Evolutionary conservation across 495 filamentous ascomycete species (phyloP), one percentile per base, ranked within the genome.

Genomic region (Hypoxylon crocopeplum): DNA sequence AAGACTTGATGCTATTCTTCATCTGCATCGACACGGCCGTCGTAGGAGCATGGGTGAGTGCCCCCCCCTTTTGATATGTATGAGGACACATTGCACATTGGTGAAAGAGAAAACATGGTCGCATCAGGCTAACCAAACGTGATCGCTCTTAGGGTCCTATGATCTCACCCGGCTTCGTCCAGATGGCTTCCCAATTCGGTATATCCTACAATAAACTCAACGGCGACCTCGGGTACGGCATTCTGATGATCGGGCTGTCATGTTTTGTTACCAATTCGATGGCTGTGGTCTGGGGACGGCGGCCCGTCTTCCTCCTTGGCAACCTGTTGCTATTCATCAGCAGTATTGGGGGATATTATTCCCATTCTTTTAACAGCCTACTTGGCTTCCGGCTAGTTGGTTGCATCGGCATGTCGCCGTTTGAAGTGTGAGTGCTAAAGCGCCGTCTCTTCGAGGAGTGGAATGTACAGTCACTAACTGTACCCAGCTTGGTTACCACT

Each of bases 241-340:
- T 82, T 50, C 62, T 82, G 50, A 70, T 80, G 2, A 77, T 83
- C 30, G 83, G 82, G 0, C 54, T 82, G 15, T 78, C 79, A 8
- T 80, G 80, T 29, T 75, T 85, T 51, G 51, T 86, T 29, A 78
- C 77, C 53, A 82, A 81, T 45, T 81, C 80, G 0, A 67, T 84
- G 36, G 79, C 81, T 2, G 78, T 82, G 11, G 77, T 83, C 30
- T 84, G 77, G 68, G 84, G 84, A 1, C 84, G 83, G 56, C 75
- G 84, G 0, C 81, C 82, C 0, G 69, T 86, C 0, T 86, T 84
- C 59, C 64, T 85, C 2, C 57, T 79, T n/a, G 75, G 79, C 11
- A 82, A 77, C 21, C 42, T 81, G 3, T 68, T 84, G 1, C 59
- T 84, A 22, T 78, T 85, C 61, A 71, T 78, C 7, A 77, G 79